Base-by-base conservation (phyloP, 495 filamentous ascomycete genomes). In the Penicillium bovifimosum region DNA sequence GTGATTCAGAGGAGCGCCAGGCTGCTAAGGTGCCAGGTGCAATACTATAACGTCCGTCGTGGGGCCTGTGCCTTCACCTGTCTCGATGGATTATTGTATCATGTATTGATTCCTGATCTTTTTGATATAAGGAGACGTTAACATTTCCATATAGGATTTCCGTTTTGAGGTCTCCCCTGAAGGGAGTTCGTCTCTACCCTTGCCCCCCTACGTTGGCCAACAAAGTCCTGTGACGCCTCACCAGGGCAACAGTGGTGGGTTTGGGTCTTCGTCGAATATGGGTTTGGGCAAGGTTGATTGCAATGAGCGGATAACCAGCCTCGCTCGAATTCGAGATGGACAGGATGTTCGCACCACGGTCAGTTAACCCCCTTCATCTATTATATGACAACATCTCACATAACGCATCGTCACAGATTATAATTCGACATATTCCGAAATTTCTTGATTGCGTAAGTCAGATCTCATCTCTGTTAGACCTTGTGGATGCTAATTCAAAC, bases 391-490 rank as follows among this genome's bases (percentile, higher is more conserved):
- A 6, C 53, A 33, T 46, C 42, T 68, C 51, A 42, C 45, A 67
- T 47, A 64, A 48, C 27, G 50, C 9, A 13, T 48, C 45, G 26
- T 20, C 27, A 34, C 55, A 95, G 89, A 85, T 98, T 52, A 98
- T 98, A 93, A 74, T 96, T 24, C 85, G 92, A 8, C 96, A 97
- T 62, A 93, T 97, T 47, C 93, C 93, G 5, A 96, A 95, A 69
- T 88, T 88, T 61, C 84, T 96, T 54, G 82, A 88, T 52, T 84
- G 87, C 69, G 85, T 85, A 59, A 52, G 65, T 48, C 18, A 24
- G 1, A 9, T 43, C 27, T 48, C 5, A 27, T 46, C 52, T 18
- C 1, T 5, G 36, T 18, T 11, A 5, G 8, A 14, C 11, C 9
- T 17, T 2, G 24, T 8, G 7, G 32, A n/a, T 24, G 13, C 35